These are phyloP conservation scores for Hirschfeldia incana DNA, from an alignment of 345 rosid species.

Conservation along the genomic window DNA sequence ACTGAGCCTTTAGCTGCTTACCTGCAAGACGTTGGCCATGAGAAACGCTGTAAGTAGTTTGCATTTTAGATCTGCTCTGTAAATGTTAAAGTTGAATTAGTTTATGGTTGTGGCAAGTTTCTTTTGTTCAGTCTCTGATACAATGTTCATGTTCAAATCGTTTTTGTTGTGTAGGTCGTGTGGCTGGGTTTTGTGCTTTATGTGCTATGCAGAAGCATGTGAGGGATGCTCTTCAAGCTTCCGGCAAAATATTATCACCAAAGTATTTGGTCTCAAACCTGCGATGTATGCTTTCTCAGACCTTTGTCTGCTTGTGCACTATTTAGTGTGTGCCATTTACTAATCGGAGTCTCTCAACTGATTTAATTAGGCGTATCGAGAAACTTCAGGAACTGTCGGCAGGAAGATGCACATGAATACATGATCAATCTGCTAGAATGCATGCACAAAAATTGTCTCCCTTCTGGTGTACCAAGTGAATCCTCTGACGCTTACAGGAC, in stretches of 20 bases:
- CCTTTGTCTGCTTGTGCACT: slow-evolving; percentile 16
- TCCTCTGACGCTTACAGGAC: slow-evolving; percentile 86
- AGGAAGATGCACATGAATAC: slow-evolving; percentile 98
- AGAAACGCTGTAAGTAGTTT: slow-evolving; percentile 63
- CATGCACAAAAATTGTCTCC: slow-evolving; percentile 96
- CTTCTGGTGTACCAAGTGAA: slow-evolving; percentile 88
- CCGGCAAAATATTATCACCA: slow-evolving; percentile 74
- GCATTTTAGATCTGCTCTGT: neutral
- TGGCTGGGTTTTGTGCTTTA: slow-evolving; percentile 93
- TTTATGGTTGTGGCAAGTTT: neutral
- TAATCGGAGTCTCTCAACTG: slow-evolving; percentile 40
- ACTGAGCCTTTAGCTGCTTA: slow-evolving; percentile 94
- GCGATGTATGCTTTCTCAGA: slow-evolving; percentile 67
- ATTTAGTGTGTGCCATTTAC: neutral
- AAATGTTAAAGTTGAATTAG: neutral
- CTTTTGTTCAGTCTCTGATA: neutral
- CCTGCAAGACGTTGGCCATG: slow-evolving; percentile 80
- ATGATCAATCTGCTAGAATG: slow-evolving; percentile 95
- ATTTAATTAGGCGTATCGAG: slow-evolving; percentile 75
- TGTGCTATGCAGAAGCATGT: slow-evolving; percentile 98
- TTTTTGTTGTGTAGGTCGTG: slow-evolving; percentile 59
- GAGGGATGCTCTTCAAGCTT: slow-evolving; percentile 68
- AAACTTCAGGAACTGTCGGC: slow-evolving; percentile 73
- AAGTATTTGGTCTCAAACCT: slow-evolving; percentile 87
- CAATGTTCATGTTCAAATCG: slow-evolving; percentile 19